Percentiles rank a stretch among this genome's conserved stretches.
These are phyloP conservation scores for Blakeslea trispora DNA, from an alignment of 371 early-diverging fungal species.

Conservation along the genomic window DNA sequence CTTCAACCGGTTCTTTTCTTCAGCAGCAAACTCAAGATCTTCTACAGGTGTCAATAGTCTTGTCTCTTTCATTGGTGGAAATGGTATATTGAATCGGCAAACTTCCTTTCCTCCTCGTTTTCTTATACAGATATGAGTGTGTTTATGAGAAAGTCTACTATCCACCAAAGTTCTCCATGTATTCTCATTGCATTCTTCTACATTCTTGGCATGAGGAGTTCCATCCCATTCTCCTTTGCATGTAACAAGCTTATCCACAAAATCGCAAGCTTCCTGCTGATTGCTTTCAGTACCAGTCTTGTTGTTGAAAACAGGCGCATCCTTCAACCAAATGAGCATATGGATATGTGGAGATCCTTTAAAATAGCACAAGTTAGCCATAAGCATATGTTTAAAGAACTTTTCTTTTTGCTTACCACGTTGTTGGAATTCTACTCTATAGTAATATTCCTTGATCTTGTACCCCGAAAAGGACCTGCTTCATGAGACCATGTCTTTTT, in stretches of 20 bases:
- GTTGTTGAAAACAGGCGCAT: not conserved
- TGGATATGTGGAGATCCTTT: conserved; percentile 1
- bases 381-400: no score
- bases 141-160: not conserved
- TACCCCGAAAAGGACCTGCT: conserved; percentile 2
- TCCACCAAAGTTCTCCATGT: not conserved
- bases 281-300: not conserved
- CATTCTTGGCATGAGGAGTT: no score
- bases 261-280: not conserved
- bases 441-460: not conserved
- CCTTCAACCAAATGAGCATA: not conserved
- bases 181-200: not conserved
- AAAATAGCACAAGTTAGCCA: no score
- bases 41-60: not conserved
- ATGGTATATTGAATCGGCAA: conserved; percentile 1
- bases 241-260: not conserved
- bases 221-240: not conserved
- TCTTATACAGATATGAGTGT: not conserved
- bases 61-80: conserved; percentile 2
- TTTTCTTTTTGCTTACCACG: not conserved
- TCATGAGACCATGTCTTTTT: not conserved
- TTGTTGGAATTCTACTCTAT: conserved; percentile 7
- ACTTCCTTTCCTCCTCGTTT: no score
- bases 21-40: not conserved
- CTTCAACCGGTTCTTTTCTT: no score